Evolutionary conservation across 768 basidiomycete species (phyloP).

Genomic region (Naematelia encephala): DNA sequence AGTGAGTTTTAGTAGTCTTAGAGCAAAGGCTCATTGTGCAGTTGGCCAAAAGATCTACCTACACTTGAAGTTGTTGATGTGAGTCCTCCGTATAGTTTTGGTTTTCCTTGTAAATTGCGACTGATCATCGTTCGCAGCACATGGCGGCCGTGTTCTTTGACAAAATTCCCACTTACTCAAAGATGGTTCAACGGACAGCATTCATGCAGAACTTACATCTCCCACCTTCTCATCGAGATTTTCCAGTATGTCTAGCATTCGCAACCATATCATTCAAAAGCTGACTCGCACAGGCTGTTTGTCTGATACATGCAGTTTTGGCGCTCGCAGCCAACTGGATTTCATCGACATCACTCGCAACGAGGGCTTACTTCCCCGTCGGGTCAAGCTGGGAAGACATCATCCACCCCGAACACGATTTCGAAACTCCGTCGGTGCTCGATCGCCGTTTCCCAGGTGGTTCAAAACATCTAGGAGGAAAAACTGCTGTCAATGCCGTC

Average conservation of each 20-base stretch:
- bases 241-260: slow-evolving; percentile 29
- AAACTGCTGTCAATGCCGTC: not conserved
- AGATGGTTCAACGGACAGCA: slow-evolving; percentile 30
- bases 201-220: slow-evolving; percentile 25
- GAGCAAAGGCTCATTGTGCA: not conserved
- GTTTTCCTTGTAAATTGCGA: too few relatives aligned
- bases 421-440: slow-evolving; percentile 7
- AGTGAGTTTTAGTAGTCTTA: slow-evolving; percentile 13
- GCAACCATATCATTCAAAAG: not conserved
- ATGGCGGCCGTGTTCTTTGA: slow-evolving; percentile 34
- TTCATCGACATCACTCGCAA: slow-evolving; percentile 18
- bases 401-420: slow-evolving; percentile 28
- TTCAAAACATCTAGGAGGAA: not conserved
- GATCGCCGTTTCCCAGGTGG: not conserved
- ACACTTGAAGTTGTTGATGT: slow-evolving; percentile 34
- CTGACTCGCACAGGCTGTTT: not conserved
- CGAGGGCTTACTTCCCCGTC: slow-evolving; percentile 30
- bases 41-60: slow-evolving; percentile 39
- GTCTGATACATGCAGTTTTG: slow-evolving; percentile 37
- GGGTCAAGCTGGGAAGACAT: slow-evolving; percentile 22
- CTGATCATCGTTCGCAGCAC: slow-evolving; percentile 17
- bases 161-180: slow-evolving; percentile 31
- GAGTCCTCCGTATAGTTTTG: too few relatives aligned
- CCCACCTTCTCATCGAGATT: slow-evolving; percentile 34
- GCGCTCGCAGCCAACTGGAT: slow-evolving; percentile 31